phyloP scores from a whole-genome alignment of 1,139 yeast genomes.

The Suhomyces chickasaworum region DNA sequence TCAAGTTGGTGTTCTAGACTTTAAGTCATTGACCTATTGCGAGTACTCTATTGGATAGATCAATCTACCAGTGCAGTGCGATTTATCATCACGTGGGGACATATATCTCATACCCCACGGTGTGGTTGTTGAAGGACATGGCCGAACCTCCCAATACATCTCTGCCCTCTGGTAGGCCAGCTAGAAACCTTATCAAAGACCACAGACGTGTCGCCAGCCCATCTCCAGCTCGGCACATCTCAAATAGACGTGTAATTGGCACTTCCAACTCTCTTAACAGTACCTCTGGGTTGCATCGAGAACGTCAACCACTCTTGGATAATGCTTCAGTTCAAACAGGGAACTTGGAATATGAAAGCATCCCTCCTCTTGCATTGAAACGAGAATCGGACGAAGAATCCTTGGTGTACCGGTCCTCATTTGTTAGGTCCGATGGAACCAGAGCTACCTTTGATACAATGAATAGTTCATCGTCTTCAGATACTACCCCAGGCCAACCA shows the following conservation, averaged over 20 bases:
- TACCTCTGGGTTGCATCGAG: conserved; percentile 14
- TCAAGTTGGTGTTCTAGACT: no score
- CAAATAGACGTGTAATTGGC: conserved; percentile 32
- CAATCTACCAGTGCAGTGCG: no score
- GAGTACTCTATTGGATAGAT: background rate
- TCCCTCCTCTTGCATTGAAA: background rate
- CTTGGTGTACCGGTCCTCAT: conserved; percentile 16
- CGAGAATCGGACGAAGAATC: conserved; percentile 20
- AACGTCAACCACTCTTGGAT: conserved; percentile 25
- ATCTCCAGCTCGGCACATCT: conserved; percentile 36
- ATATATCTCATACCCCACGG: background rate
- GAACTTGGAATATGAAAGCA: conserved; percentile 5
- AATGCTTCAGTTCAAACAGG: background rate
- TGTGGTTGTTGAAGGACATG: background rate
- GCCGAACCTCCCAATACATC: conserved; percentile 8
- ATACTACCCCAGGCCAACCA: background rate
- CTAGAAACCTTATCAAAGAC: conserved; percentile 4
- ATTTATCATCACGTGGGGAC: conserved; percentile 4
- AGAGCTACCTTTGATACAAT: background rate
- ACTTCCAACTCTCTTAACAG: background rate
- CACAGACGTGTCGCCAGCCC: conserved; percentile 29
- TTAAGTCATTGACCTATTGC: background rate
- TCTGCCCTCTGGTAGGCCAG: conserved; percentile 7
- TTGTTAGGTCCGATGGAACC: conserved; percentile 3
- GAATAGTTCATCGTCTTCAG: conserved; percentile 2